Evolutionary conservation across 2,329 filamentous ascomycete species (phyloP), one percentile per base, ranked within the genome.

Genomic region (Penicillium sp.): DNA sequence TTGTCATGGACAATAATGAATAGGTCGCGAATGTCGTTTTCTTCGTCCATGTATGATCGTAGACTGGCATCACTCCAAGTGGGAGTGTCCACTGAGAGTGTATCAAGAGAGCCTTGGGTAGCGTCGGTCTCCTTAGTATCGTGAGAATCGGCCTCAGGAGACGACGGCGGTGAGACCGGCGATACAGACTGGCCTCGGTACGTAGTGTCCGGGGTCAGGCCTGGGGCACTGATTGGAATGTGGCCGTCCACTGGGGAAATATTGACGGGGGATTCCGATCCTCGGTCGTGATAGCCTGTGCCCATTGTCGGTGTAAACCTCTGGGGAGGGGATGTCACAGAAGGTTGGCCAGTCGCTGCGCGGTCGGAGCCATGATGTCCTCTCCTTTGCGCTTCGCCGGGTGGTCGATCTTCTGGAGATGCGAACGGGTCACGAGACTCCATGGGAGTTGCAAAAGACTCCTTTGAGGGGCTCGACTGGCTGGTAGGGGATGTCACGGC

Each of bases 1-100:
- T 92, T 96, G 73, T 97, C 92, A 67, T 96, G 92, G 25, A 99
- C 90, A 54, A 99, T 88, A 33, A 92, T 82, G 46, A 97, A 80
- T 68, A 97, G 82, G 68, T 99, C 92, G 45, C 90, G 84, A 60
- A 99, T 90, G 57, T 96, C 90, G 30, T 86, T 86, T 54, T 90
- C 85, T 61, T 94, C 90, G 60, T 97, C 92, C 64, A 97, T 88
- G 73, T 96, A 99, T 13, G 89, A 87, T 53, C 90, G 85, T 25
- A 99, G 81, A 62, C 85, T 89, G 50, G 85, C 80, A 70, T 97
- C 92, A 56, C 90, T 92, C 94, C 94, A 99, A 0, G 85, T 83
- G 24, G 86, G 80, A 18, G 81, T 80, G 14, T 65, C 63, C 25
- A 81, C 77, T 22, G 81, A 79, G 25, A 82, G 79, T 4, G 78